Conservation (phyloP, 306 rosid genomes). For the Cicer pinnatifidum region DNA sequence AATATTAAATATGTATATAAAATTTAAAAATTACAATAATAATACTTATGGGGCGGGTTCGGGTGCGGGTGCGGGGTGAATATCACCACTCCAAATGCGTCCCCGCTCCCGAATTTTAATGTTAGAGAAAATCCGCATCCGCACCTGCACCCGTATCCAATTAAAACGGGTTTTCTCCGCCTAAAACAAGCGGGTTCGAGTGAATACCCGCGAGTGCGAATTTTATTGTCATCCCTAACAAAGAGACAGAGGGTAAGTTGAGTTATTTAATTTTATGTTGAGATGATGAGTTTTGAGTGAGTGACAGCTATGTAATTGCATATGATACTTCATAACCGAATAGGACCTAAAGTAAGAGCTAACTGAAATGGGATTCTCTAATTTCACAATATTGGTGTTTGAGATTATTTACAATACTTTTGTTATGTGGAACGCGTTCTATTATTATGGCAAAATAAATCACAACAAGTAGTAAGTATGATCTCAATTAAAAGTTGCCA, state of each 20-base stretch:
- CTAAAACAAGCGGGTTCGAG: too few species aligned
- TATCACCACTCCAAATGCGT: too few species aligned
- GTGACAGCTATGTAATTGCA: constrained; percentile 45
- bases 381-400: constrained; percentile 26
- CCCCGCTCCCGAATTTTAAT: too few species aligned
- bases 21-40: too few species aligned
- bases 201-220: too few species aligned
- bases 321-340: constrained; percentile 10
- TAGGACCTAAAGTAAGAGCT: background rate
- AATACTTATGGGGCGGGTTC: too few species aligned
- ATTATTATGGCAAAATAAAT: background rate
- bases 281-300: background rate
- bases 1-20: too few species aligned
- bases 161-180: too few species aligned
- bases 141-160: too few species aligned
- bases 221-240: too few species aligned
- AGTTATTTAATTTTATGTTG: constrained; percentile 21
- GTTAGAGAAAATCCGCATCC: too few species aligned
- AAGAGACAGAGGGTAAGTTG: constrained; percentile 15
- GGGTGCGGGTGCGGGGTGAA: too few species aligned
- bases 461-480: background rate
- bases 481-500: background rate
- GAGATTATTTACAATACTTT: background rate
- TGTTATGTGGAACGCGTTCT: constrained; percentile 13
- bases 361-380: constrained; percentile 26